Evolutionary conservation across 148 eudicot species (phyloP).

Genomic region (Fagopyrum esculentum): DNA sequence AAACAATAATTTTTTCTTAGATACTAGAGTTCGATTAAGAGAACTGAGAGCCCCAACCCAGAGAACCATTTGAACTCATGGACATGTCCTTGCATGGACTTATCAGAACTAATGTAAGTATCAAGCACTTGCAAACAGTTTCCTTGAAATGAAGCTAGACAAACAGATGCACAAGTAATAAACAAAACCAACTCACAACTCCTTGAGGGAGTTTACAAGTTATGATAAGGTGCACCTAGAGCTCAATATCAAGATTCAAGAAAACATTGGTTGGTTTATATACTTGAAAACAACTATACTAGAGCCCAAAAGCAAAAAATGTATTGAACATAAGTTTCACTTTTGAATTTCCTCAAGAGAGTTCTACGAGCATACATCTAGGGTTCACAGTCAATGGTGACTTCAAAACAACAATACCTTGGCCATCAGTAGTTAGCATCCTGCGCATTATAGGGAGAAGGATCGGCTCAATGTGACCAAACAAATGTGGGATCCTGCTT

Average conservation of each 20-base stretch:
- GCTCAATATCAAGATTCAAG: background rate
- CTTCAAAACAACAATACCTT: constrained; percentile 41
- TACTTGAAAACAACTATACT: background rate
- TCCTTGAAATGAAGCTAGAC: background rate
- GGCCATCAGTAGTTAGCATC: constrained; percentile 99
- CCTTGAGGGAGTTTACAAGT: background rate
- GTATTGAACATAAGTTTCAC: background rate
- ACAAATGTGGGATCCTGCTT: constrained; percentile 86
- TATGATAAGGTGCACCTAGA: too few species aligned
- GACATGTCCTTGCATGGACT: background rate
- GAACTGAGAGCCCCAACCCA: background rate
- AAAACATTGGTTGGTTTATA: background rate
- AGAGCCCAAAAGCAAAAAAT: background rate
- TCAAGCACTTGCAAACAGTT: background rate
- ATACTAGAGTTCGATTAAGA: background rate
- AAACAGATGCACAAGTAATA: background rate
- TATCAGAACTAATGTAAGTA: background rate
- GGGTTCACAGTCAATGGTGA: background rate
- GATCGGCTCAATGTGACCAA: constrained; percentile 78
- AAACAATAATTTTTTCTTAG: background rate
- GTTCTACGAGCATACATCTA: background rate
- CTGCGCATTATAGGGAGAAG: constrained; percentile 91
- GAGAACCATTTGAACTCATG: background rate
- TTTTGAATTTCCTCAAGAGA: background rate
- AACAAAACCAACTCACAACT: background rate